Conservation (phyloP, 1,139 yeast species). For the Yamadazyma atlantica region DNA sequence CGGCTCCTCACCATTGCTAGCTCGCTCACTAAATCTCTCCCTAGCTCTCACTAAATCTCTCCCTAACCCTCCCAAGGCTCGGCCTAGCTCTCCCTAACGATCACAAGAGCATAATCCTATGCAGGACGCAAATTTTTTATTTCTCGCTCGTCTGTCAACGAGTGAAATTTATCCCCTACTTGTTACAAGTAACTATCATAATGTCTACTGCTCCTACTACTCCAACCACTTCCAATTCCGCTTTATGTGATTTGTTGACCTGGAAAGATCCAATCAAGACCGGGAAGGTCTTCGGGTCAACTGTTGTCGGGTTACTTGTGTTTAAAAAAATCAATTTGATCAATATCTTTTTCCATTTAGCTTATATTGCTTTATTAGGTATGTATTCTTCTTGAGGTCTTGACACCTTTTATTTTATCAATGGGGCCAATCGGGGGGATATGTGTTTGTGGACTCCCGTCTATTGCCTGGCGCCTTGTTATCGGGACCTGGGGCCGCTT, state of each 20-base stretch:
- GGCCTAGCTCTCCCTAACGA: not conserved
- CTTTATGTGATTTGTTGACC: conserved; percentile 49
- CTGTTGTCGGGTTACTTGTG: conserved; percentile 57
- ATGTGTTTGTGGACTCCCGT: too few relatives aligned
- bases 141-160: conserved; percentile 1
- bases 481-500: too few relatives aligned
- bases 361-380: conserved; percentile 48
- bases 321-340: conserved; percentile 71
- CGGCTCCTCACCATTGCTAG: too few relatives aligned
- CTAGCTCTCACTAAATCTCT: too few relatives aligned
- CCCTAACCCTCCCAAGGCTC: too few relatives aligned
- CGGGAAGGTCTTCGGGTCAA: conserved; percentile 72
- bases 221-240: conserved; percentile 12
- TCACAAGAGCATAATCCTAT: not conserved
- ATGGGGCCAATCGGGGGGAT: too few relatives aligned
- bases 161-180: conserved; percentile 2
- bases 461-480: too few relatives aligned
- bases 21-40: too few relatives aligned
- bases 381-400: too few relatives aligned
- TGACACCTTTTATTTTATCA: too few relatives aligned
- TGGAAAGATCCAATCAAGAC: conserved; percentile 84
- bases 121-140: not conserved
- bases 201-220: conserved; percentile 15
- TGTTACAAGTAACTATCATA: not conserved
- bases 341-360: conserved; percentile 61